Evolutionary conservation across 345 rosid genomes (phyloP), one percentile per base, ranked within the genome.

Genomic region (Nasturtium officinale): DNA sequence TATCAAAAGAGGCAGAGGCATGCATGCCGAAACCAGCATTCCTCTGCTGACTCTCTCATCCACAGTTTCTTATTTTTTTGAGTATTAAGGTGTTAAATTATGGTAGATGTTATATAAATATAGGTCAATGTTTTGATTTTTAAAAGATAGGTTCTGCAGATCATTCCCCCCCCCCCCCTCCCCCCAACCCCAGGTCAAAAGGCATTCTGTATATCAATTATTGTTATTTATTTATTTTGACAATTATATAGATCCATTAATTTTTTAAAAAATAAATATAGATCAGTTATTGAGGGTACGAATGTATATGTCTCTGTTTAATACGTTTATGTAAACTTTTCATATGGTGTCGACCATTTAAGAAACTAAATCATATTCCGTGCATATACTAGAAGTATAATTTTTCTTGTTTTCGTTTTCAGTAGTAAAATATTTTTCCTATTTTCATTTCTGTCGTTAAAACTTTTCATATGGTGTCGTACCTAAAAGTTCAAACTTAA

Each of bases 1-100:
- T 25, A 68, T 61, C 54, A 68, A 68, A 68, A 32, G 75, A 76
- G 70, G 75, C 70, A 55, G 75, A 69, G 79, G 69, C 79, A 68
- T 69, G 79, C 58, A 67, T 67, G 62, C 54, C 20, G 29, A 75
- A 67, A 75, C 74, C 21, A 67, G 68, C 69, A 69, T 76, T 61
- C 75, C 65, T 54, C 59, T 53, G 50, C 67, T 48, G 78, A 51
- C 70, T 53, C 20, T 16, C 40, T 33, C 32, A 6, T 56, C 59
- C 51, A 65, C 52, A 65, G 38, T 20, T 46, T 32, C 29, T 55
- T 21, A 7, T 28, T 29, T 7, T 32, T 45, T 23, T 33, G 0
- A 47, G 35, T 65, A 42, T 37, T 35, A 56, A 16, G n/a, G 50
- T 54, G 54, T 55, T 56, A 35, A 38, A 38, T 15, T 32, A 56